Evolutionary conservation across 805 yeast genomes (phyloP).

Genomic region (Pichia kluyveri): DNA sequence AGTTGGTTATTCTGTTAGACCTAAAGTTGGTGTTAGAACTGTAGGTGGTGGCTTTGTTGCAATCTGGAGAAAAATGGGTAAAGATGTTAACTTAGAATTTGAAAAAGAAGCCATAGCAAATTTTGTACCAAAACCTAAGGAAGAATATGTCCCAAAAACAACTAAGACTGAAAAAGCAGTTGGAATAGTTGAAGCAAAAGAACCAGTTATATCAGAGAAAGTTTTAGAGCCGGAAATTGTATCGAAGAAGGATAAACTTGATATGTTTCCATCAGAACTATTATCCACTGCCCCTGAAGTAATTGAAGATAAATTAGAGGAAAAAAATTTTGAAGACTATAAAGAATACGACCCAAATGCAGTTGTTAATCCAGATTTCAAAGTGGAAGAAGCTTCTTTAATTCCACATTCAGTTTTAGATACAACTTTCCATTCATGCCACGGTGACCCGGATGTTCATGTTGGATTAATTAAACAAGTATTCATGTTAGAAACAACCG

Average conservation of each 20-base stretch:
- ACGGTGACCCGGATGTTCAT: constrained; percentile 11
- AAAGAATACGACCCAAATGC: neutral
- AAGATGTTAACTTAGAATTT: constrained; percentile 3
- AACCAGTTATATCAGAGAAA: too few relatives aligned
- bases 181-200: too few relatives aligned
- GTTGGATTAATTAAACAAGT: constrained; percentile 10
- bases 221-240: neutral
- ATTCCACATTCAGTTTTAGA: constrained; percentile 9
- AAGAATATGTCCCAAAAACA: too few relatives aligned
- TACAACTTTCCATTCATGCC: constrained; percentile 10
- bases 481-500: neutral
- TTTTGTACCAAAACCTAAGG: constrained; percentile 3
- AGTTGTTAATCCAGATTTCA: constrained; percentile 2
- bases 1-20: constrained; percentile 37
- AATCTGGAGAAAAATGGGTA: constrained; percentile 28
- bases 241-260: neutral
- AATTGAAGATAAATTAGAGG: neutral
- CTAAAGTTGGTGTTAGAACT: constrained; percentile 37
- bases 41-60: constrained; percentile 46
- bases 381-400: constrained; percentile 6
- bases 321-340: neutral
- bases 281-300: constrained; percentile 7
- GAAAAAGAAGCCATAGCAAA: constrained; percentile 6
- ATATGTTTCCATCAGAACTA: constrained; percentile 3
- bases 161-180: too few relatives aligned